These are phyloP conservation scores for Trichoderma arundinaceum DNA, from an alignment of 2,329 filamentous ascomycete genomes.

Conservation along the genomic window DNA sequence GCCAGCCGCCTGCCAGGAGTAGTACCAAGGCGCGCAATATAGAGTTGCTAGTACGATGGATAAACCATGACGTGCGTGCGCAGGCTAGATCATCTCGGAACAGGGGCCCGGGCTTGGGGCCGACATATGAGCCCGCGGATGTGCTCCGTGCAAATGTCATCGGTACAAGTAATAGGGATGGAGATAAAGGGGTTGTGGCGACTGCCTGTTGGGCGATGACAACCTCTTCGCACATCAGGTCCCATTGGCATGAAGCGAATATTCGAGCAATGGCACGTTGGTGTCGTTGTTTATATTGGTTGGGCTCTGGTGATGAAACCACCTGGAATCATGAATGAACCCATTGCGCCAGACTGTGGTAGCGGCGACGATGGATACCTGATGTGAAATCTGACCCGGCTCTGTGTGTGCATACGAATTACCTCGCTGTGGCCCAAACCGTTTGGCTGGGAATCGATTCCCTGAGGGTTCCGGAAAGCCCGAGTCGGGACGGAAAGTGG, in stretches of 20 bases:
- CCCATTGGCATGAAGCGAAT: too few relatives aligned
- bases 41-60: background rate
- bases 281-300: background rate
- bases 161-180: conserved; percentile 9
- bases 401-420: too few relatives aligned
- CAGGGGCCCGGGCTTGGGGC: conserved; percentile 11
- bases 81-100: conserved; percentile 20
- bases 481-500: background rate
- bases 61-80: conserved; percentile 16
- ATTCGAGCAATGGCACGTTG: too few relatives aligned
- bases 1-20: background rate
- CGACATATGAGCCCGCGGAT: conserved; percentile 24
- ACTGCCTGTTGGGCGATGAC: background rate
- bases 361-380: background rate
- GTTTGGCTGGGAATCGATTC: background rate
- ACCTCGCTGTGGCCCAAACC: too few relatives aligned
- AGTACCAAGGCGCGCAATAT: too few relatives aligned
- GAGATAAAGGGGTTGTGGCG: background rate
- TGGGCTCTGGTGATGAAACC: conserved; percentile 12
- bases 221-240: too few relatives aligned
- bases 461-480: conserved; percentile 10
- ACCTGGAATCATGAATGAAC: background rate
- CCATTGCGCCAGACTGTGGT: too few relatives aligned
- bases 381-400: background rate
- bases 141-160: background rate